Evolutionary conservation across 257 asterid genomes (phyloP), one percentile per base, ranked within the genome.

Genomic region (Linderniella brevidens): DNA sequence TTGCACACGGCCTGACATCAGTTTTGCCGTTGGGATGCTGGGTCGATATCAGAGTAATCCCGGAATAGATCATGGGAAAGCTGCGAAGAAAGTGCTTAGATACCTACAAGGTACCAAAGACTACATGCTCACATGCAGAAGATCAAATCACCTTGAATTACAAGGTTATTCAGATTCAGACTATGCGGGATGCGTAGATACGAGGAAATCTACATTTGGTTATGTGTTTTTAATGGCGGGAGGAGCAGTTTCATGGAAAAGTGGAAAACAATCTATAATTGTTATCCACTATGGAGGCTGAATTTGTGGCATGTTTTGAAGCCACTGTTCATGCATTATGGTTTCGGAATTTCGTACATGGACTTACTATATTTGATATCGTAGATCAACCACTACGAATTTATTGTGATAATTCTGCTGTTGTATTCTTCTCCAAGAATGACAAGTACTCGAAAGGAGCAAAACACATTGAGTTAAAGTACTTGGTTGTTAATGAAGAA

Each of bases 71-170:
- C 14, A 38, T 9, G 3, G 43, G 43, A 36, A 38, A 38, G 43
- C 43, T 38, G 14, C 14, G 14, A 38, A 38, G 43, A 38, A 38
- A 38, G 12, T 38, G 8, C 13, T 38, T 8, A 1, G 43, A n/a
- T 38, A 38, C 43, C 14, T 38, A 38, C 43, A 38, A 38, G 43
- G n/a, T n/a, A 38, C 43, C 43, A 38, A 38, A n/a, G 43, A 38
- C 5, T 38, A 38, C 43, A 2, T 38, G 14, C 43, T 38, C 14
- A 38, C 43, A 38, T 38, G 8, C 43, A 38, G n/a, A 38, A 38
- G 14, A 8, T 11, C 12, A 38, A 8, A 38, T 25, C 32, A 25
- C 32, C 32, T 25, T 25, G 32, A 25, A 25, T 25, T 25, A 6
- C 32, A 25, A 25, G 32, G 32, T 2, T 25, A 25, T 6, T 25